Conservation (phyloP, 1,139 yeast species). For the Zhuliangozyma parablackwelliae region DNA sequence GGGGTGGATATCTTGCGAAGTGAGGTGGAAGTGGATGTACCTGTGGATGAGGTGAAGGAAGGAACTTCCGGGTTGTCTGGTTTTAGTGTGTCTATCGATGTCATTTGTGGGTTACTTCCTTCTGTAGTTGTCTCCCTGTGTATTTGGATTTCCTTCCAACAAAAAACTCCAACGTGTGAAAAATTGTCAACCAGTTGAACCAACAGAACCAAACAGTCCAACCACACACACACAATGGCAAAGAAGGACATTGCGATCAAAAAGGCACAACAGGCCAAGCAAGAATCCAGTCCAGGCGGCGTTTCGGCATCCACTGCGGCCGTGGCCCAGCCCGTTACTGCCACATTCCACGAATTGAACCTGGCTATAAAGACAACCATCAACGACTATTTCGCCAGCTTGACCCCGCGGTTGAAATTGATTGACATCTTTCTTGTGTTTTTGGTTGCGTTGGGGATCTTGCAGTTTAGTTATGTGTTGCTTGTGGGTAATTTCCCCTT, state of each 20-base stretch:
- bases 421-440: constrained; percentile 77
- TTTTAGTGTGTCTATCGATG: too few relatives aligned
- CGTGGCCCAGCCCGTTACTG: constrained; percentile 4
- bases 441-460: constrained; percentile 65
- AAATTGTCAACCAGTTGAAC: neutral
- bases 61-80: too few relatives aligned
- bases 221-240: constrained; percentile 22
- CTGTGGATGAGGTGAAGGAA: too few relatives aligned
- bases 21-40: neutral
- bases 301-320: constrained; percentile 1
- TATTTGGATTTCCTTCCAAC: neutral
- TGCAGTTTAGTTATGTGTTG: constrained; percentile 75
- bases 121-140: constrained; percentile 1
- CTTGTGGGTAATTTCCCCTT: constrained; percentile 90
- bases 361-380: constrained; percentile 48
- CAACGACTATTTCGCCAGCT: constrained; percentile 37
- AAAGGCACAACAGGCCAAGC: constrained; percentile 19
- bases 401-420: constrained; percentile 52
- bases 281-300: constrained; percentile 5
- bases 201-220: too few relatives aligned
- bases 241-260: constrained; percentile 30
- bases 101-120: neutral
- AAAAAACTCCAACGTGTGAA: constrained; percentile 4
- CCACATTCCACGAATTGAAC: constrained; percentile 34
- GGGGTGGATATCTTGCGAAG: constrained; percentile 28